Evolutionary conservation across 768 basidiomycete genomes (phyloP), one percentile per base, ranked within the genome.

Genomic region (Grammothele lineata): DNA sequence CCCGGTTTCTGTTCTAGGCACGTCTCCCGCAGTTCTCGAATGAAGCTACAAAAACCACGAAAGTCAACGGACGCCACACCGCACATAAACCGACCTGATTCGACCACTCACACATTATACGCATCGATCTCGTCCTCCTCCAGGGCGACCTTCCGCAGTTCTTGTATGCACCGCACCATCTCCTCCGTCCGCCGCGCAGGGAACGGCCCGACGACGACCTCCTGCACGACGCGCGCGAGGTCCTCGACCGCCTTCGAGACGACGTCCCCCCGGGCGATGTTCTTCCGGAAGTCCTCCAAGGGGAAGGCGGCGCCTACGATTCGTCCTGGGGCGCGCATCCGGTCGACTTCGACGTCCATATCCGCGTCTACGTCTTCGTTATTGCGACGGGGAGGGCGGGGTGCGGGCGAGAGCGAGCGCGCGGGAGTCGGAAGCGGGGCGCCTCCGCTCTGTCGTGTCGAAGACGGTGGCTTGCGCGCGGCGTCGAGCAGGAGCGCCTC

Each of bases 201-300:
- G 66, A 94, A 95, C 30, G 87, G 87, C 22, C 72, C 72, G 53
- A 76, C 62, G 9, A 87, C 72, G 35, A 92, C 76, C 60, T 91
- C 85, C 48, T 71, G 70, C 37, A 93, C 77, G 9, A 92, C 83
- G 14, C 63, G 72, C 11, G 74, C 80, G 38, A 94, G 65, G 63
- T 93, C 92, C 56, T 86, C 82, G 7, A 92, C 85, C 0, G 90
- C 91, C 66, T 94, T 92, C 12, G 76, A 80, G 32, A 93, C 88
- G 17, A 92, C 68, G 62, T 92, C 91, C 0, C 89, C 90, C 43
- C 75, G 75, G 22, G 71, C 74, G 26, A 88, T 67, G 59, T 89
- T 87, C 56, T 74, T 70, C 50, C 71, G 68, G 69, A 94, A 96
- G 64, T 95, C 92, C 37, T 70, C 69, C 42, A 94, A 69, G 1